Percentiles rank a stretch among this genome's conserved stretches.
Evolutionary conservation across 305 asterid genomes (phyloP).

Genomic region (Fraxinus platypoda): DNA sequence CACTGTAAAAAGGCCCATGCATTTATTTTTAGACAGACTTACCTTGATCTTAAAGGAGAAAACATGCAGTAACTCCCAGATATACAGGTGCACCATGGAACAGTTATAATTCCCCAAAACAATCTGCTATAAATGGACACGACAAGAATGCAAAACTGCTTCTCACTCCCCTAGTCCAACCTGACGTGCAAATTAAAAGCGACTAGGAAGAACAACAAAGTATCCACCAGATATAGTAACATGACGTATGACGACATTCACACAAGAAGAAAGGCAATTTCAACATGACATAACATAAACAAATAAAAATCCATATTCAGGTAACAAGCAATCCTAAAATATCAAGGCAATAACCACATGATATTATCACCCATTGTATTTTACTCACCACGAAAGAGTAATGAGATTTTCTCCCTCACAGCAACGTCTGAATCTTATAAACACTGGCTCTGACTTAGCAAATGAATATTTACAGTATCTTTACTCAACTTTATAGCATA

Average conservation of each 20-base stretch:
- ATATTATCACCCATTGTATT: constrained; percentile 7
- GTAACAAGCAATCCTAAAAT: background rate
- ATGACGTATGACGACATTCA: background rate
- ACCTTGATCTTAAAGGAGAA: constrained; percentile 3
- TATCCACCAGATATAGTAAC: background rate
- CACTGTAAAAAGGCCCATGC: background rate
- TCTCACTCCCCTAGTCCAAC: constrained; percentile 11
- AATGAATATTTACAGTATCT: constrained; percentile 45
- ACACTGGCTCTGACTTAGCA: constrained; percentile 43
- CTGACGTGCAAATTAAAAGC: background rate
- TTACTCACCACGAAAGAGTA: constrained; percentile 52
- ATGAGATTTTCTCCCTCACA: constrained; percentile 37
- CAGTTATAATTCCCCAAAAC: background rate
- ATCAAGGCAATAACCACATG: constrained; percentile 1
- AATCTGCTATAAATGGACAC: background rate
- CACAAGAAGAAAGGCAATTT: background rate
- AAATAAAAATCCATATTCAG: background rate
- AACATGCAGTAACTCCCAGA: constrained; percentile 2
- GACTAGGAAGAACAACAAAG: background rate
- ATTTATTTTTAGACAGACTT: background rate
- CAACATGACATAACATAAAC: constrained; percentile 9
- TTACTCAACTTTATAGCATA: constrained; percentile 45
- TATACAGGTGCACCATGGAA: background rate
- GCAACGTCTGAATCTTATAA: constrained; percentile 57
- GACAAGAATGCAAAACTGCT: background rate